Evolutionary conservation across 352 stramenopile species (phyloP).

Genomic region (Blastocystis sp.): DNA sequence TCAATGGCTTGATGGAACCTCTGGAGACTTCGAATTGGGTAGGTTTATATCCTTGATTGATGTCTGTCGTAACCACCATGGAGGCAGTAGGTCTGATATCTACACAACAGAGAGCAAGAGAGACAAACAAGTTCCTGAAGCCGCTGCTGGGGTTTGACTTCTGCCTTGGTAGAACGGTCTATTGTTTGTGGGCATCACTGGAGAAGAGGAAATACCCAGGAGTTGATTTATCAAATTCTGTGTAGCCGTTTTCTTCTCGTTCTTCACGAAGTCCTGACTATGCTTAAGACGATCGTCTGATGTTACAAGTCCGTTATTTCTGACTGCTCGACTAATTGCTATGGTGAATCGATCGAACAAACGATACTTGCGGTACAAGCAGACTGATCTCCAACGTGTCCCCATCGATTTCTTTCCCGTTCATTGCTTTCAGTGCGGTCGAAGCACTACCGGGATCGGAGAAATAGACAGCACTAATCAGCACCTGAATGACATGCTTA

Average conservation of each 20-base stretch:
- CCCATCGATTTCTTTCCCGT: not conserved
- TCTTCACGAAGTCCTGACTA: not conserved
- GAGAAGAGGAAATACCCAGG: not conserved
- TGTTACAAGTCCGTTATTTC: not conserved
- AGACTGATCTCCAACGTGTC: not conserved
- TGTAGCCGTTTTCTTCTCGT: not conserved
- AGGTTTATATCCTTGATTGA: too few species aligned
- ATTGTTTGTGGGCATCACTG: too few species aligned
- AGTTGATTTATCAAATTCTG: not conserved
- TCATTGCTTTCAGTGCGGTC: not conserved
- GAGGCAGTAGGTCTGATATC: not conserved
- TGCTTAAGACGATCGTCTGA: not conserved
- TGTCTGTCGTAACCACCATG: not conserved
- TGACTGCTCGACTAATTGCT: not conserved
- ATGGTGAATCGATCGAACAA: not conserved
- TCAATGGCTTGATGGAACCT: not conserved
- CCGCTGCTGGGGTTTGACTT: not conserved
- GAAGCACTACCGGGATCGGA: not conserved
- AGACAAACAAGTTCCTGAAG: not conserved
- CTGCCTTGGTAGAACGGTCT: too few species aligned
- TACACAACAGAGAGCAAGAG: not conserved
- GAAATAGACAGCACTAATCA: constrained; percentile 31
- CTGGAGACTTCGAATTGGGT: not conserved
- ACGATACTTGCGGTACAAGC: not conserved
- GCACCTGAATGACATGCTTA: not conserved